Evolutionary conservation across 768 basidiomycete species (phyloP).

Genomic region (Chalciporus pseudorubinellus): DNA sequence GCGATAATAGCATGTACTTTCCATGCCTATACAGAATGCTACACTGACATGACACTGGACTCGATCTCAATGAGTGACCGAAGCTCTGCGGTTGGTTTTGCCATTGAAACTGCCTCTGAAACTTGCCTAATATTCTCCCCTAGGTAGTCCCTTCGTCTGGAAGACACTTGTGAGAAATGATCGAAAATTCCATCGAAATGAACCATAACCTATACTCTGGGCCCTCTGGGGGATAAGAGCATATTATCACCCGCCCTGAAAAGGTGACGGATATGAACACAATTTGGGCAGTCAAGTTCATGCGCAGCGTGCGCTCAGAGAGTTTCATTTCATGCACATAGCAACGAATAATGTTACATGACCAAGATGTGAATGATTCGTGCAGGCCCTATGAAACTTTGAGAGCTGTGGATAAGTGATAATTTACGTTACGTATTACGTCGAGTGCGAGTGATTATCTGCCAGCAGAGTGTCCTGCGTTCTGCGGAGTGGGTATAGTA

Average conservation of each 20-base stretch:
- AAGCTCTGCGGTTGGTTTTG: background rate
- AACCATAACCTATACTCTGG: no score
- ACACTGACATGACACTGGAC: background rate
- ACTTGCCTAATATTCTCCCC: no score
- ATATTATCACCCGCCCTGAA: background rate
- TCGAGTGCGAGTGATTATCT: conserved; percentile 25
- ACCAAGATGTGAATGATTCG: conserved; percentile 24
- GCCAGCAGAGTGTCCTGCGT: conserved; percentile 29
- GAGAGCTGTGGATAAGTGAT: conserved; percentile 18
- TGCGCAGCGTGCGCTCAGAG: conserved; percentile 3
- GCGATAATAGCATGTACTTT: background rate
- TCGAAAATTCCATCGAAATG: background rate
- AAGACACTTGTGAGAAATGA: background rate
- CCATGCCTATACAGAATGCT: background rate
- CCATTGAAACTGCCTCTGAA: background rate
- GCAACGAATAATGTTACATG: conserved; percentile 25
- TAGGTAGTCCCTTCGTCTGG: background rate
- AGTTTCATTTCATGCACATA: conserved; percentile 16
- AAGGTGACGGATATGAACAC: background rate
- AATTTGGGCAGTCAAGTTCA: no score
- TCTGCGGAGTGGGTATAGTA: conserved; percentile 31
- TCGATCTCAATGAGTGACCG: background rate
- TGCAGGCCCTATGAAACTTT: conserved; percentile 6
- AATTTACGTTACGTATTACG: conserved; percentile 34
- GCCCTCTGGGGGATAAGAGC: no score